Evolutionary conservation across 2,329 filamentous ascomycete species (phyloP), one percentile per base, ranked within the genome.

Genomic region (Aspergillus sp.): DNA sequence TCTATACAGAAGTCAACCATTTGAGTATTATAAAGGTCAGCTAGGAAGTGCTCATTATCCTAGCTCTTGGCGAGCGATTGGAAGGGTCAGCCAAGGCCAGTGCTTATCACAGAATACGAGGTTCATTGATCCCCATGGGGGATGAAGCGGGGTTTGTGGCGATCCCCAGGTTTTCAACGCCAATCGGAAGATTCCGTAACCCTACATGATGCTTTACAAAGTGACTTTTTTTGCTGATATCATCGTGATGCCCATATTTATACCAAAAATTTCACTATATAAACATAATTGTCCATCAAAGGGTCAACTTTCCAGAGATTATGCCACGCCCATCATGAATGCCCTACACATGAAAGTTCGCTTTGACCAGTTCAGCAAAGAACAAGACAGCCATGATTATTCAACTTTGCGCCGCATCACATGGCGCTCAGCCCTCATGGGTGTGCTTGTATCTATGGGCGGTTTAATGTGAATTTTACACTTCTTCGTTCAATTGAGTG

Each of bases 391-490:
- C 9, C 12, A 39, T 39, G 37, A 39, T 3, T 39, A 39, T 39
- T 39, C 37, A 5, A 10, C 37, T 22, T 20, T 60, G 6, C 57
- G 53, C 0, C 43, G 54, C 2, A 41, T 70, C 23, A 69, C 66
- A 39, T 60, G 58, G 57, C 55, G 58, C 7, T 63, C 65, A 1
- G 58, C 66, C 43, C 35, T 60, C 25, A 65, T 70, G 65, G 65
- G 64, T 5, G 44, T 67, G 7, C 64, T 73, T n/a, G 65, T 72
- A 23, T 73, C 70, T 1, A 72, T 73, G 67, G 70, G 70, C n/a
- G 71, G 71, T 1, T 67, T 73, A 44, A 62, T 69, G 37, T 39
- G 17, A 39, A 12, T 22, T 19, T 10, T 5, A 12, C 9, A 22
- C 37, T 39, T 22, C 19, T 20, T 17, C 22, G 17, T 12, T 39